Percentiles rank a stretch among this genome's conserved stretches.
These are phyloP conservation scores for Hordeum marinum DNA, from an alignment of 176 grass and related monocot genomes.

Conservation along the genomic window DNA sequence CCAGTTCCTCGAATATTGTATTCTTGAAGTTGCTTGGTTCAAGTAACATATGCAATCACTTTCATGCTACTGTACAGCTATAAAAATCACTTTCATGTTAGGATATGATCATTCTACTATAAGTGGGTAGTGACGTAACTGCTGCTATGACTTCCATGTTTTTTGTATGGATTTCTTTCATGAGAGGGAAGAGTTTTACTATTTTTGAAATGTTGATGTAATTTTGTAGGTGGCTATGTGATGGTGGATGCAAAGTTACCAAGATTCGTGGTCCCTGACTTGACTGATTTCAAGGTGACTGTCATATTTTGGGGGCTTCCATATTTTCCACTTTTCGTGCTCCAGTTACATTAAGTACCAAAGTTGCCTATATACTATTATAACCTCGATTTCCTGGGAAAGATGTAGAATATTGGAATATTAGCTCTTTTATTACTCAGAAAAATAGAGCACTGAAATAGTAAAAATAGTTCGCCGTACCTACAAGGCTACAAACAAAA, in stretches of 20 bases:
- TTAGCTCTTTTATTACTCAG: neutral
- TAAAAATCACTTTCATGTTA: neutral
- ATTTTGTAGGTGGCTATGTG: slow-evolving; percentile 84
- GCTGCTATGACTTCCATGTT: neutral
- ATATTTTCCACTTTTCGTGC: neutral
- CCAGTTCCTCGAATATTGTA: neutral
- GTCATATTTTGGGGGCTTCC: neutral
- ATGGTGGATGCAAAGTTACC: slow-evolving; percentile 87
- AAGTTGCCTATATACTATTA: neutral
- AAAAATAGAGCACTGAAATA: neutral
- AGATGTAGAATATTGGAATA: neutral
- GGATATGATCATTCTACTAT: neutral
- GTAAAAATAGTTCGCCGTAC: neutral
- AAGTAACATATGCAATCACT: neutral
- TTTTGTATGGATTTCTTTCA: neutral
- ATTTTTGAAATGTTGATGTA: slow-evolving; percentile 2
- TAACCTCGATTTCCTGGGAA: neutral
- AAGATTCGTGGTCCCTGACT: slow-evolving; percentile 78
- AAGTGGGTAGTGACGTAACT: neutral
- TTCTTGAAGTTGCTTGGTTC: neutral
- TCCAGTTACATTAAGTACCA: neutral
- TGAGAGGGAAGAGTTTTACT: neutral
- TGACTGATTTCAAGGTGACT: slow-evolving; percentile 88
- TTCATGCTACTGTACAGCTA: neutral
- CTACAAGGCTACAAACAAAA: neutral